A percentile compares a stretch with the other conserved stretches of the same genome.
Conservation (phyloP, 108 stramenopile genomes). For the Nitzschia sp. region DNA sequence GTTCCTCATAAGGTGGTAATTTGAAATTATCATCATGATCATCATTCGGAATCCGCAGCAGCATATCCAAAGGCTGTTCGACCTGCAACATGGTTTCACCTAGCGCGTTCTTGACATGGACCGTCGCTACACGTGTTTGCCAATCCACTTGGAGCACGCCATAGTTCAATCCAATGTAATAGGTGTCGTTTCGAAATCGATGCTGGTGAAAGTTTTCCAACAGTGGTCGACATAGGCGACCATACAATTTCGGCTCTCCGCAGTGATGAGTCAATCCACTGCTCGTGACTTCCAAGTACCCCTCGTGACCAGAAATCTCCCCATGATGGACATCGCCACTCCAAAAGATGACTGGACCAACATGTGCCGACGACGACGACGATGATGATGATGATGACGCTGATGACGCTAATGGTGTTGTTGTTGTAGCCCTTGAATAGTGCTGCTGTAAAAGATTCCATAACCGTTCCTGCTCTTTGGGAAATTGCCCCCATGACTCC, state of each 20-base stretch:
- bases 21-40: background rate
- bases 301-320: constrained; percentile 55
- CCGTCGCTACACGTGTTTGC: constrained; percentile 14
- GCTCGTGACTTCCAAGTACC: constrained; percentile 82
- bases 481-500: constrained; percentile 91
- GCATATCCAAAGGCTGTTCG: constrained; percentile 21
- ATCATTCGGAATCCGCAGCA: no score
- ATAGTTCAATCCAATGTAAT: constrained; percentile 66
- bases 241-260: constrained; percentile 57
- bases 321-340: constrained; percentile 92
- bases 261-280: constrained; percentile 89
- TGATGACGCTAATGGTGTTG: background rate
- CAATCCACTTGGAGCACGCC: constrained; percentile 67
- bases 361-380: background rate
- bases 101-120: constrained; percentile 16
- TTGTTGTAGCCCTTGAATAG: no score
- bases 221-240: constrained; percentile 60
- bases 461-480: constrained; percentile 57
- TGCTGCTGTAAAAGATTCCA: constrained; percentile 47
- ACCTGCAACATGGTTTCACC: constrained; percentile 28
- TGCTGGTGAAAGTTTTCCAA: constrained; percentile 49
- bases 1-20: constrained; percentile 16
- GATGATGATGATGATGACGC: no score
- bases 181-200: constrained; percentile 14
- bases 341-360: constrained; percentile 49